phyloP scores from a whole-genome alignment of 805 yeast genomes.

The Kockiozyma suomiensis region DNA sequence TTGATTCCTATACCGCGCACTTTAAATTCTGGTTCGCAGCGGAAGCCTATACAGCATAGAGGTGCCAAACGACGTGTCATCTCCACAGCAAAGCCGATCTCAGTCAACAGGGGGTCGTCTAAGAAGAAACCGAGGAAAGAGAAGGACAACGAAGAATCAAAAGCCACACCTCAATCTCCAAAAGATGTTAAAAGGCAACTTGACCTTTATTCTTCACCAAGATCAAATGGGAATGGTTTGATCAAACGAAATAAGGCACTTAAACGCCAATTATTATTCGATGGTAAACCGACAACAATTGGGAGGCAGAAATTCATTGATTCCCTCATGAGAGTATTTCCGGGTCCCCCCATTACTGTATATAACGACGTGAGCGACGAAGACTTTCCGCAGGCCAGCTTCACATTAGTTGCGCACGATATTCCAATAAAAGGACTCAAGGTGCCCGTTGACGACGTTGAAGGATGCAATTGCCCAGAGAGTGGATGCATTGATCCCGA shows the following conservation, averaged over 20 bases:
- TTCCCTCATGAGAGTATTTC: neutral
- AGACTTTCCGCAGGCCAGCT: neutral
- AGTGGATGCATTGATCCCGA: constrained; percentile 11
- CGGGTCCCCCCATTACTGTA: constrained; percentile 10
- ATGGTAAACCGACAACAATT: neutral
- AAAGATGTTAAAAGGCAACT: too few species aligned
- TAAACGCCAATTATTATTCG: neutral
- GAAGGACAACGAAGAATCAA: neutral
- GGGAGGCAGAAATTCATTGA: constrained; percentile 8
- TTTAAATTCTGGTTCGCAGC: too few species aligned
- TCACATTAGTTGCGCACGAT: constrained; percentile 3
- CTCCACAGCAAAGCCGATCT: neutral
- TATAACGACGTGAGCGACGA: constrained; percentile 6
- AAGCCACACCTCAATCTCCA: neutral
- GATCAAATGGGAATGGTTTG: too few species aligned
- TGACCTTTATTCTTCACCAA: too few species aligned
- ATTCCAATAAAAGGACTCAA: neutral
- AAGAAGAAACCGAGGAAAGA: neutral
- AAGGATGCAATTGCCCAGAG: constrained; percentile 3
- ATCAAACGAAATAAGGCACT: neutral
- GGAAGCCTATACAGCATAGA: too few species aligned
- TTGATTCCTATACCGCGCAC: neutral
- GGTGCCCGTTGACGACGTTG: neutral
- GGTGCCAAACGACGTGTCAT: neutral
- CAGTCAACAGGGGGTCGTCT: neutral